phyloP scores from a whole-genome alignment of 2,329 filamentous ascomycete genomes.

The Diaporthe citrichinensis region DNA sequence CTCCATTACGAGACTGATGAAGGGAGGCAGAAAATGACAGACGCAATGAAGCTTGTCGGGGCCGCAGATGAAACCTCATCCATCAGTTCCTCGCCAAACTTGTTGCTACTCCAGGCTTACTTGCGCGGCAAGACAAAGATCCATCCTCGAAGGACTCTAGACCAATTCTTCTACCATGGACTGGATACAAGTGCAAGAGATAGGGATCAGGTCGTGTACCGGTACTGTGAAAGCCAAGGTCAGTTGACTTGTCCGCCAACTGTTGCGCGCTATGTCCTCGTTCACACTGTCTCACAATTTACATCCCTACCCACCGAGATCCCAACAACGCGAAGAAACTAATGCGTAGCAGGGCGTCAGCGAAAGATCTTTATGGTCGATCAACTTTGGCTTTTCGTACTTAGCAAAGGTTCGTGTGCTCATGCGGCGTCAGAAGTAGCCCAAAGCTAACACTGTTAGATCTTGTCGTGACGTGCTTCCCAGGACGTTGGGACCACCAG shows the following conservation, averaged over 20 bases:
- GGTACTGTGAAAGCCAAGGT: conserved; percentile 61
- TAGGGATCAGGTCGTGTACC: conserved; percentile 74
- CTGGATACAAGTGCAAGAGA: conserved; percentile 73
- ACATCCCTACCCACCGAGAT: too few species aligned
- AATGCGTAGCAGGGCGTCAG: conserved; percentile 49
- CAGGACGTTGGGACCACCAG: conserved; percentile 71
- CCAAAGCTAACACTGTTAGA: conserved; percentile 53
- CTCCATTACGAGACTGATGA: conserved; percentile 75
- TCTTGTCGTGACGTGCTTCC: conserved; percentile 72
- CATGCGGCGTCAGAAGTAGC: background rate
- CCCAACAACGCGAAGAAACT: background rate
- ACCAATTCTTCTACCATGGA: conserved; percentile 77
- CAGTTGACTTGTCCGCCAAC: conserved; percentile 25
- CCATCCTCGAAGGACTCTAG: conserved; percentile 73
- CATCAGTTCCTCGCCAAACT: conserved; percentile 53
- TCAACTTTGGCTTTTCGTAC: conserved; percentile 76
- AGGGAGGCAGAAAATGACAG: conserved; percentile 68
- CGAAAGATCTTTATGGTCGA: conserved; percentile 78
- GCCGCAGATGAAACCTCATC: conserved; percentile 48
- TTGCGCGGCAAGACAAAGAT: conserved; percentile 59
- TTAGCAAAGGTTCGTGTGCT: conserved; percentile 56
- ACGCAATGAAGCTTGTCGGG: conserved; percentile 58
- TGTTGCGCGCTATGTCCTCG: too few species aligned
- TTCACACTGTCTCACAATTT: background rate
- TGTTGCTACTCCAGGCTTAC: conserved; percentile 64